These are phyloP conservation scores for Calocera viscosa DNA, from an alignment of 768 basidiomycete species.

Conservation along the genomic window DNA sequence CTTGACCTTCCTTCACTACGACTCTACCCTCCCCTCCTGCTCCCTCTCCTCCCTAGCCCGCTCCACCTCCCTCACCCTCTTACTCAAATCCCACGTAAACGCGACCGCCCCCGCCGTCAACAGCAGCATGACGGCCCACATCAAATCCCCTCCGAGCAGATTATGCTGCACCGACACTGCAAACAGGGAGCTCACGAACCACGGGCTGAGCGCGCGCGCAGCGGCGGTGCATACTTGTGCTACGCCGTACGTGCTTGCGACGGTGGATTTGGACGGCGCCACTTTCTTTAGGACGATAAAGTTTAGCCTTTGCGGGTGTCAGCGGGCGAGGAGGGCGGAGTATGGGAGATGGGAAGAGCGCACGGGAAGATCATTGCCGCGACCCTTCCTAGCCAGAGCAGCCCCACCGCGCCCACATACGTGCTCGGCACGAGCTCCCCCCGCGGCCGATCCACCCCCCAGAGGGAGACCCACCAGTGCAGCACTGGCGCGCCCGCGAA, in stretches of 20 bases:
- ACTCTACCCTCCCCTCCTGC: background rate
- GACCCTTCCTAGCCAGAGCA: background rate
- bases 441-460: background rate
- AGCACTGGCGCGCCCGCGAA: background rate
- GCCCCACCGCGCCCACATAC: background rate
- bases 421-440: background rate
- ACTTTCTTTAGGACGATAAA: conserved; percentile 1
- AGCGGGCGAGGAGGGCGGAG: background rate
- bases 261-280: background rate
- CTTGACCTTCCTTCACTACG: no score
- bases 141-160: background rate
- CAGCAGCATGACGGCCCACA: conserved; percentile 1
- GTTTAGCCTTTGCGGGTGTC: background rate
- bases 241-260: background rate
- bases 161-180: background rate
- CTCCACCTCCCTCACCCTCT: background rate
- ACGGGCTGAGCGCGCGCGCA: background rate
- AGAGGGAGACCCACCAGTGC: background rate
- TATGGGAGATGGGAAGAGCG: background rate
- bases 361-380: conserved; percentile 6
- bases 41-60: background rate
- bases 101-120: background rate
- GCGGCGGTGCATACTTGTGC: background rate
- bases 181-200: background rate
- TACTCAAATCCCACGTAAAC: background rate